Evolutionary conservation across 2,329 filamentous ascomycete species (phyloP), one percentile per base, ranked within the genome.

Genomic region (Neonectria ditissima): DNA sequence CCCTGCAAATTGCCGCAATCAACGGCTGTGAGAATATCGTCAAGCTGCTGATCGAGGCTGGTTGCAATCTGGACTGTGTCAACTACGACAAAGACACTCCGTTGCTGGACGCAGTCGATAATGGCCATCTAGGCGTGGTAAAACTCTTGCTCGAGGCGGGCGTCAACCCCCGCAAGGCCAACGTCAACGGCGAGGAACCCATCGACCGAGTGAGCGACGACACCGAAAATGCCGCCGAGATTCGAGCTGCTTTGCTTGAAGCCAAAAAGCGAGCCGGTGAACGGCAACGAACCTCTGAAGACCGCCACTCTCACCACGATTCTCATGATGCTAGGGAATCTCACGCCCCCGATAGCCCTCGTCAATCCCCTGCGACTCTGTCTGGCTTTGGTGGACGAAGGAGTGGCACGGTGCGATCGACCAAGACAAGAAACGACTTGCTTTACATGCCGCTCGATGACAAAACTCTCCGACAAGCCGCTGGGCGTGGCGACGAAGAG

Each of bases 71-170:
- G 48, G 92, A 97, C 73, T 95, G 87, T 73, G 82, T 90, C 62
- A 90, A 91, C 72, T 90, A 93, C 72, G 91, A 94, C 72, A 93
- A 93, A 73, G 96, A 99, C 73, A 98, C 96, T 0, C 96, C 96
- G 28, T 85, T 99, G 37, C 91, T 99, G 57, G 96, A 99, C 81
- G 96, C 96, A 5, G 94, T 98, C 28, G 96, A 98, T 71, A 99
- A 99, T 73, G 93, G 93, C 1, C 94, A 99, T 75, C 77, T 97
- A 8, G 92, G 92, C 18, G 95, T 98, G 4, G 92, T 99, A 44
- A 92, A 89, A 73, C 83, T 97, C 10, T 82, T 99, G 34, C 83
- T 99, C 2, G 88, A 91, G 59, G 91, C 94, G 60, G 95, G 94
- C 11, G 95, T 97, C 13, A 97, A 99, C 75, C 96, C 96, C 52